Evolutionary conservation across 2,329 filamentous ascomycete genomes (phyloP), one percentile per base, ranked within the genome.

Genomic region (Claviceps spartinae): DNA sequence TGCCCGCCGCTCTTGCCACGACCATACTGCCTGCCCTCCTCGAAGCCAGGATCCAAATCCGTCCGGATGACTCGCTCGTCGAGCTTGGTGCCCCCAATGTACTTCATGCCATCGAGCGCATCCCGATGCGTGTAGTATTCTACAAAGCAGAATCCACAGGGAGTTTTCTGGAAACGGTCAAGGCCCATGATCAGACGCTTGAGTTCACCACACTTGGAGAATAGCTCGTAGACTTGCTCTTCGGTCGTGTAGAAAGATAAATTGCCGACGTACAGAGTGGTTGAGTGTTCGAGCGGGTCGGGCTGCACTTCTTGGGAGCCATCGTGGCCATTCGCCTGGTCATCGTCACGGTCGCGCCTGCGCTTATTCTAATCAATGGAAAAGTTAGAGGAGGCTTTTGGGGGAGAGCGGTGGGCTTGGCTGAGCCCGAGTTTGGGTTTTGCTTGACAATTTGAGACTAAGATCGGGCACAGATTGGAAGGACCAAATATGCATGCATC

Each of bases 81-180:
- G 46, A 98, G 79, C 74, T 98, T 98, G 38, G 93, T 98, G 53
- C 93, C 93, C 52, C 93, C 93, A 62, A 98, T 85, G 67, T 97
- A 98, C 72, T 97, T 98, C 83, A 98, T 84, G 70, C 91, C 97
- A 67, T 98, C 93, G 48, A 98, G 78, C 8, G 93, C 93, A 68
- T 98, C 93, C 65, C 95, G 85, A 68, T 97, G 93, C 34, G 85
- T 96, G 74, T 96, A 97, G 73, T 98, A 98, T 71, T 98, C 93
- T 63, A 98, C 93, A 65, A 98, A 98, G 76, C 93, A 98, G 76
- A 98, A 98, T 42, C 93, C 93, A 69, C 93, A 98, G 1, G 93
- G 93, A 0, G 93, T 98, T 74, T 98, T 98, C 69, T 86, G 86
- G 75, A 93, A 95, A 53, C 93, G 85, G 67, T 98, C 93, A 50